Evolutionary conservation across 78 protist genomes (phyloP).

Genomic region (Dictyostelium firmibasis): DNA sequence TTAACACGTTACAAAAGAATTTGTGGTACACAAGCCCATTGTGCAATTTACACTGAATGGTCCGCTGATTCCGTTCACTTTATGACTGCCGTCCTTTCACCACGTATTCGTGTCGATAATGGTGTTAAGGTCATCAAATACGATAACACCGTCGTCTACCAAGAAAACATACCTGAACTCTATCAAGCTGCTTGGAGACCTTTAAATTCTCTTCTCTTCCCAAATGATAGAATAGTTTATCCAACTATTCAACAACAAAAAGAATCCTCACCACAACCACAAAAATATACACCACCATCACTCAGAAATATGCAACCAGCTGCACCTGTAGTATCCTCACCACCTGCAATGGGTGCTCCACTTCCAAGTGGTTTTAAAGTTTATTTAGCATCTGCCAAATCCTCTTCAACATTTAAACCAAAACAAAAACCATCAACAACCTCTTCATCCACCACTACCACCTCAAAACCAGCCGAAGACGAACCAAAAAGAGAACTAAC

Average conservation of each 20-base stretch:
- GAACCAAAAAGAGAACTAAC: conserved; percentile 42
- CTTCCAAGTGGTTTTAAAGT: conserved; percentile 69
- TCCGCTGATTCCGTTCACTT: conserved; percentile 74
- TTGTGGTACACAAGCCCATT: conserved; percentile 42
- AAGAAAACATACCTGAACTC: conserved; percentile 70
- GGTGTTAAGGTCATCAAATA: conserved; percentile 48
- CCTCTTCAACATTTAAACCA: conserved; percentile 1
- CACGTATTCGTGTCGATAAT: conserved; percentile 80
- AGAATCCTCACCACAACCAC: conserved; percentile 38
- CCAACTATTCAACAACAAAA: neutral
- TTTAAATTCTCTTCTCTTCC: conserved; percentile 1
- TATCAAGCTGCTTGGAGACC: conserved; percentile 75
- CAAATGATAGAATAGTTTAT: conserved; percentile 28
- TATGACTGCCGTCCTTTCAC: conserved; percentile 65
- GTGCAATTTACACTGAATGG: conserved; percentile 74
- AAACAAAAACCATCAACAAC: neutral
- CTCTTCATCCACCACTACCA: neutral
- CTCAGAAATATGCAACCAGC: conserved; percentile 22
- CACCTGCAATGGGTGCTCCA: neutral
- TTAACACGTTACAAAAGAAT: conserved; percentile 50
- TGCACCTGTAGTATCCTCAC: neutral
- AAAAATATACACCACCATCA: conserved; percentile 70
- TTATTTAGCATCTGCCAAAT: neutral
- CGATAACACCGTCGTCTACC: conserved; percentile 55
- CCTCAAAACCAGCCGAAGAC: neutral